Evolutionary conservation across 176 grass and related monocot genomes (phyloP), one percentile per base, ranked within the genome.

Genomic region (Dendrocalamus sinicus): DNA sequence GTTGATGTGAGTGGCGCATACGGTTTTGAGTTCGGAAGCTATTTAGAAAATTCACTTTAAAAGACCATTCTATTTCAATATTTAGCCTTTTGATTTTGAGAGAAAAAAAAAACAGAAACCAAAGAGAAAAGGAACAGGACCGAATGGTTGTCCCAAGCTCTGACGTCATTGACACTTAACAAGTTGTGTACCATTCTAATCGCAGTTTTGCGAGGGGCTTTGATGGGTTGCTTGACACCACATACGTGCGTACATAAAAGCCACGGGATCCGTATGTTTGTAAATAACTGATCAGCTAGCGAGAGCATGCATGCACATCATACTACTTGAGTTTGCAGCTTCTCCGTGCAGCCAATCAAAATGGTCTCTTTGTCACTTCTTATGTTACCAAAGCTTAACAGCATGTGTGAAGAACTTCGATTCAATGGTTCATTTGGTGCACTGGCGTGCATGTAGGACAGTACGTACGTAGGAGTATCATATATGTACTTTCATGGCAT

Each of bases 201-300:
- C 47, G 63, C 46, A 7, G 65, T 8, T 70, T 70, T 53, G 37
- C 8, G 3, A 39, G 64, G 19, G 17, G 40, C 76, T 30, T 43
- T 43, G 75, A 58, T 61, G 75, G 75, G 39, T 59, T 45, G 14
- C 75, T 15, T 78, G 55, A 22, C 75, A 17, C 55, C 39, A 28
- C 39, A 60, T 26, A 58, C 40, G 12, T 9, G 59, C 17, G 48
- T 20, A n/a, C 40, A 24, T 14, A 58, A 28, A 62, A 39, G 75
- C 59, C 57, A 26, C 75, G 37, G 55, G 75, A n/a, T 7, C 39
- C 75, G n/a, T 64, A 30, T 46, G 39, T 61, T 23, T 16, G 11
- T 40, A n/a, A 57, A 17, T 46, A 64, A 61, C 47, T 6, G 46
- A 73, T 10, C 23, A 19, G 32, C 26, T 16, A 67, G 30, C 2